These are phyloP conservation scores for Camellia granthamiana DNA, from an alignment of 148 eudicot genomes.

Conservation along the genomic window DNA sequence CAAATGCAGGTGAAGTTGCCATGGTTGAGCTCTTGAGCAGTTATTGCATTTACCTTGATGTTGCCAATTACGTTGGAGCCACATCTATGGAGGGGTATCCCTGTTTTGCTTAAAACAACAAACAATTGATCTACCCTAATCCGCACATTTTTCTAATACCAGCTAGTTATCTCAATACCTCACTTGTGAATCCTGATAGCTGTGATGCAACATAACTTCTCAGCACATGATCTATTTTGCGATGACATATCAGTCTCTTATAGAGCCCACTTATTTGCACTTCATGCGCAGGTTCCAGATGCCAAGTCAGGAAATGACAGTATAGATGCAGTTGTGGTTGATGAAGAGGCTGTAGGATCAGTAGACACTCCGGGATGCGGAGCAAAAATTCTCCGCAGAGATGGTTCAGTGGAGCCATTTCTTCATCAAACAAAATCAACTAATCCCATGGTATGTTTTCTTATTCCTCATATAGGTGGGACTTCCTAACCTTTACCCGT, in stretches of 20 bases:
- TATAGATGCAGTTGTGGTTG: constrained; percentile 43
- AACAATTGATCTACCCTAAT: background rate
- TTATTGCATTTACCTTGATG: constrained; percentile 10
- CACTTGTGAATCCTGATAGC: background rate
- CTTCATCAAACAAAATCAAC: constrained; percentile 29
- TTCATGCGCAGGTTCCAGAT: constrained; percentile 38
- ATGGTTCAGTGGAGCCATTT: constrained; percentile 38
- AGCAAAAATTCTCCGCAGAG: constrained; percentile 45
- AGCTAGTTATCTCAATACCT: background rate
- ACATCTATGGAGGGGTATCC: background rate
- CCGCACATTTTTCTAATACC: background rate
- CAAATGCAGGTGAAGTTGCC: constrained; percentile 4
- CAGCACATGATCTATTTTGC: background rate
- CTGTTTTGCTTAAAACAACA: background rate
- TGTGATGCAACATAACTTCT: background rate
- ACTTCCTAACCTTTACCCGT: background rate
- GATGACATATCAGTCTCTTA: background rate
- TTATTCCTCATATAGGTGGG: background rate
- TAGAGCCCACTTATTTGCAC: constrained; percentile 2
- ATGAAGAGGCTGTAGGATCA: constrained; percentile 50
- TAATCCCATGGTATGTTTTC: constrained; percentile 32
- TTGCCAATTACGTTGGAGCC: background rate
- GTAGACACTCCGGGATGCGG: constrained; percentile 39
- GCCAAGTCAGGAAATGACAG: constrained; percentile 23
- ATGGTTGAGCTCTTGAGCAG: background rate